Percentiles rank a stretch among this genome's conserved stretches.
These are phyloP conservation scores for Discostella stelligeroides DNA, from an alignment of 108 stramenopile species.

Conservation along the genomic window DNA sequence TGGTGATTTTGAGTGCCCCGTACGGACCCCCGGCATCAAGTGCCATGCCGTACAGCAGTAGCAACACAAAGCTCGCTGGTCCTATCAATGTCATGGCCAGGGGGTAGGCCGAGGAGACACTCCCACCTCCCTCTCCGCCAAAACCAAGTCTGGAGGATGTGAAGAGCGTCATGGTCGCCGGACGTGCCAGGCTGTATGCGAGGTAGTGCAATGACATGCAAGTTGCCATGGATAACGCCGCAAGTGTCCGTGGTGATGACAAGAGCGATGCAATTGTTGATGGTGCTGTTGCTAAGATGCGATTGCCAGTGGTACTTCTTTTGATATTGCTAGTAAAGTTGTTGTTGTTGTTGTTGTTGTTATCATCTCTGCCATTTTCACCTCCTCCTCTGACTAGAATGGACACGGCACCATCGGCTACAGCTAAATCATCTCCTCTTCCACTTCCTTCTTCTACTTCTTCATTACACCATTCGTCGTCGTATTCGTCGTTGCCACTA, in stretches of 20 bases:
- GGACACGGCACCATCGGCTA: no score
- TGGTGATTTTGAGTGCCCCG: constrained; percentile 27
- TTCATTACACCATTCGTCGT: no score
- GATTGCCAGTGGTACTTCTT: no score
- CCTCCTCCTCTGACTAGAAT: no score
- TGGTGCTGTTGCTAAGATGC: no score
- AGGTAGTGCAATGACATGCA: constrained; percentile 53
- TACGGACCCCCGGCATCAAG: constrained; percentile 28
- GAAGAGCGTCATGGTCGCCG: constrained; percentile 54
- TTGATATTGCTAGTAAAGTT: no score
- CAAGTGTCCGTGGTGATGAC: constrained; percentile 23
- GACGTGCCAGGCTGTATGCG: constrained; percentile 52
- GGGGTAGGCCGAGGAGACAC: constrained; percentile 37
- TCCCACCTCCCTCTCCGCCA: constrained; percentile 11
- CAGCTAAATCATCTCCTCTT: no score
- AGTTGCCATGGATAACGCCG: constrained; percentile 48
- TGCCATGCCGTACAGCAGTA: constrained; percentile 31
- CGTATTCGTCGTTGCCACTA: no score
- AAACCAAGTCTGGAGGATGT: constrained; percentile 47
- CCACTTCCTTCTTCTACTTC: no score
- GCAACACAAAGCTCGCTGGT: constrained; percentile 33
- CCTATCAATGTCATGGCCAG: constrained; percentile 52
- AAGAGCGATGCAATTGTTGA: no score
- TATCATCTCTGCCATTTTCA: no score
- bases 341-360: no score